A percentile compares a stretch with the other conserved stretches of the same genome.
Conservation (phyloP, 805 yeast genomes). For the Monosporozyma solicola region DNA sequence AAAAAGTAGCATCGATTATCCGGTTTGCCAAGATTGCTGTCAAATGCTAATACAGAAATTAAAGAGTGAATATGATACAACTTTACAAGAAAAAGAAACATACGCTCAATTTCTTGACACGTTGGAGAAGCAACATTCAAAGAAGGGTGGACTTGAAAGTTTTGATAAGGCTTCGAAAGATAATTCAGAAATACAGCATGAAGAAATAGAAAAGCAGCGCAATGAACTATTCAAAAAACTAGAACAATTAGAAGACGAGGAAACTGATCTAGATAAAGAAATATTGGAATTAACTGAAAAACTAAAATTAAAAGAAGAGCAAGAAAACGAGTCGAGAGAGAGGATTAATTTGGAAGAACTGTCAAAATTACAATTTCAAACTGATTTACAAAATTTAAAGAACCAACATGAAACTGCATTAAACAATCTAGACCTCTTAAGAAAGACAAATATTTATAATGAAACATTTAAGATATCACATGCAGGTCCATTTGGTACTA, state of each 20-base stretch:
- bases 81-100: conserved; percentile 67
- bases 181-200: background rate
- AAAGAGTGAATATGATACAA: conserved; percentile 60
- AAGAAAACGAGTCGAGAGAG: conserved; percentile 31
- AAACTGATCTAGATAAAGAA: conserved; percentile 36
- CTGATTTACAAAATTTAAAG: conserved; percentile 54
- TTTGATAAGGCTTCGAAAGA: background rate
- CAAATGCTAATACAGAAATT: conserved; percentile 53
- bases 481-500: conserved; percentile 78
- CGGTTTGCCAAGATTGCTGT: conserved; percentile 84
- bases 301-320: conserved; percentile 36
- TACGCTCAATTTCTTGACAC: conserved; percentile 67
- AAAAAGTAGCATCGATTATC: conserved; percentile 72
- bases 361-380: conserved; percentile 40
- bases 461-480: conserved; percentile 78
- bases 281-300: conserved; percentile 41
- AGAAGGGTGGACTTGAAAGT: background rate
- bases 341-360: conserved; percentile 47
- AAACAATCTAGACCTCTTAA: conserved; percentile 57
- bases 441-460: conserved; percentile 73
- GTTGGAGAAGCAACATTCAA: conserved; percentile 40
- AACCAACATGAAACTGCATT: conserved; percentile 54
- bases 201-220: conserved; percentile 23
- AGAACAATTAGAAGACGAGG: conserved; percentile 16
- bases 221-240: conserved; percentile 9